Evolutionary conservation across 78 protist genomes (phyloP), one percentile per base, ranked within the genome.

Genomic region (Emiliania huxleyi): DNA sequence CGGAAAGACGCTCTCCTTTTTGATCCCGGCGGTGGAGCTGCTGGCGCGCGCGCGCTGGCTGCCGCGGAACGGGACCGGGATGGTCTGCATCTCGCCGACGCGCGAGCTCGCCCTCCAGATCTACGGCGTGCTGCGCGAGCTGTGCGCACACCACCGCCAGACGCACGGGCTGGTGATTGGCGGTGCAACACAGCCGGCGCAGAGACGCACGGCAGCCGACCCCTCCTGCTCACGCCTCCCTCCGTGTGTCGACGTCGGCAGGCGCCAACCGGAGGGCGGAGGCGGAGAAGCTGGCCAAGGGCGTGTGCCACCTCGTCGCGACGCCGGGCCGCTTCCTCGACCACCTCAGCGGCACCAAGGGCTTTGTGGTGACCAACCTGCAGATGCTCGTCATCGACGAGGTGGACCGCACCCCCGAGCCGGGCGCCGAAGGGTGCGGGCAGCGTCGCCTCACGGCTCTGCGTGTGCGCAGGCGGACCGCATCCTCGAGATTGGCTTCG

Each of bases 271-370:
- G 92, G 26, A 19, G 91, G 43, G 93, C 94, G 1, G 99, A 99
- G 90, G 98, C 90, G 0, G 95, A 93, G 56, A 95, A 95, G 91
- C 97, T 99, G 33, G 90, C 33, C 46, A 96, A 96, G 88, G 99
- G 99, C n/a, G 97, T 96, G 71, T 97, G 96, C 93, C 93, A 99
- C 37, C 40, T 99, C 21, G 96, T 99, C 0, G 97, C 99, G 29
- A 99, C 99, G 15, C 99, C 99, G 35, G 99, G 99, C 29, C 97
- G 99, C 25, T 96, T 99, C 43, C 96, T 99, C 69, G 99, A 99
- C 77, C 99, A 99, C 91, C 56, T 98, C 75, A 91, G 94, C 84
- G 38, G 85, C 77, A 94, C 96, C 25, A 84, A 71, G 69, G 98
- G 98, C 37, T 99, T 98, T 92, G 40, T 93, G 42, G 92, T 79